These are phyloP conservation scores for Scutellaria galericulata DNA, from an alignment of 257 asterid species.

Conservation along the genomic window DNA sequence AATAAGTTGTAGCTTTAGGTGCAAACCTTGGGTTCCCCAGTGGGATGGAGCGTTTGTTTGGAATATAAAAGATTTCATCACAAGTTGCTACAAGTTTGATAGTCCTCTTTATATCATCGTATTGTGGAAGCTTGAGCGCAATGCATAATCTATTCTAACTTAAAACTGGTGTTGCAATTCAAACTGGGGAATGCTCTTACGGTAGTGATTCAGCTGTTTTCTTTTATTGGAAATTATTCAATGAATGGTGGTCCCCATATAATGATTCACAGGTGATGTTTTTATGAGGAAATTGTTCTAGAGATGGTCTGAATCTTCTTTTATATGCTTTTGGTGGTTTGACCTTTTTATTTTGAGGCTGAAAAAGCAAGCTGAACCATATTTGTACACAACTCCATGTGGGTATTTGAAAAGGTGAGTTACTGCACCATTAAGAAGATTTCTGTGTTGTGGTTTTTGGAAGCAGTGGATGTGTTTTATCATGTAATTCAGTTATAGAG, in stretches of 20 bases:
- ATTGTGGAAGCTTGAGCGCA: conserved; percentile 22
- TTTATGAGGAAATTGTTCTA: neutral
- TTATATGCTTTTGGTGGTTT: neutral
- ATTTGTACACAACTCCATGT: too few relatives aligned
- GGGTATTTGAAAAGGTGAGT: too few relatives aligned
- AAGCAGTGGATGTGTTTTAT: too few relatives aligned
- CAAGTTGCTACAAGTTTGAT: conserved; percentile 28
- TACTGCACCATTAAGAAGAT: too few relatives aligned
- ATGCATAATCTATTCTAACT: conserved; percentile 1
- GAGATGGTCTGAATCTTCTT: conserved; percentile 5
- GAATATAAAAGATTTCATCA: conserved; percentile 29
- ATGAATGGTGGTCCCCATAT: too few relatives aligned
- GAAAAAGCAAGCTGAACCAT: too few relatives aligned
- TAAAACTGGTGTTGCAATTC: conserved; percentile 23
- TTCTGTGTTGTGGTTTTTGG: too few relatives aligned
- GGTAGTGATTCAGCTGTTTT: neutral
- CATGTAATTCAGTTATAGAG: too few relatives aligned
- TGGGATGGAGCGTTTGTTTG: conserved; percentile 30
- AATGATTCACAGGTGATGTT: too few relatives aligned
- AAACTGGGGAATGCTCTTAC: conserved; percentile 14
- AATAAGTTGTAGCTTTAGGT: conserved; percentile 27
- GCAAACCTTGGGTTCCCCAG: conserved; percentile 33
- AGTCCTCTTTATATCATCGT: neutral
- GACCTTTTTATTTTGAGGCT: too few relatives aligned
- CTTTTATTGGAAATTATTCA: neutral